A percentile compares a stretch with the other conserved stretches of the same genome.
These are phyloP conservation scores for Protomyces inouyei DNA, from an alignment of 1,139 yeast genomes.

Conservation along the genomic window DNA sequence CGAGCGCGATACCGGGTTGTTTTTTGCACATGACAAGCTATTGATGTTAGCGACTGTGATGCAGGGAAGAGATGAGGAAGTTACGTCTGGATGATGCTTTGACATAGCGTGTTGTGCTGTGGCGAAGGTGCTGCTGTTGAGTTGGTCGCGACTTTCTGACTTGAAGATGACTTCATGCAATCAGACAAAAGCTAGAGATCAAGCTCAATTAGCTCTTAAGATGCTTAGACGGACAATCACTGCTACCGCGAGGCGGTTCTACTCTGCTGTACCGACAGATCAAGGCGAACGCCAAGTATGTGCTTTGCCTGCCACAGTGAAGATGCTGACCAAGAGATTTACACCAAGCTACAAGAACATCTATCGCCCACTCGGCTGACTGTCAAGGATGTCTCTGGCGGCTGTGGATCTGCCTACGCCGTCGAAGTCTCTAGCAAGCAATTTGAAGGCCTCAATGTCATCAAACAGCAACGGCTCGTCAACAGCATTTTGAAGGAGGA, in stretches of 20 bases:
- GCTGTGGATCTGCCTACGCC: constrained; percentile 98
- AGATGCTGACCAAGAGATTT: constrained; percentile 37
- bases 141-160: background rate
- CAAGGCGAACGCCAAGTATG: constrained; percentile 43
- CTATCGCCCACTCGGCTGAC: constrained; percentile 57
- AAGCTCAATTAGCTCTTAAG: no score
- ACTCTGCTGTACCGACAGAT: background rate
- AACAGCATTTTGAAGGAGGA: constrained; percentile 79
- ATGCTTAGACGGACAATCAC: background rate
- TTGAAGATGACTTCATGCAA: background rate
- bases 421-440: constrained; percentile 66
- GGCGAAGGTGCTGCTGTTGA: background rate
- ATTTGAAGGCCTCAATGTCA: constrained; percentile 75
- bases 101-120: constrained; percentile 53
- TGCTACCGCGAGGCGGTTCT: background rate
- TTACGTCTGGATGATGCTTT: constrained; percentile 72
- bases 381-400: constrained; percentile 77
- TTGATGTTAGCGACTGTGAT: background rate
- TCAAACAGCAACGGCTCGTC: constrained; percentile 88
- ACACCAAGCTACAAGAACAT: constrained; percentile 47
- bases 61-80: background rate
- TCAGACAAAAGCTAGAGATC: no score
- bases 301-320: constrained; percentile 52
- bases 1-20: constrained; percentile 71
- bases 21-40: constrained; percentile 70